Evolutionary conservation across 139 green algal species (phyloP), one percentile per base, ranked within the genome.

Genomic region (Yamagishiella unicocca): DNA sequence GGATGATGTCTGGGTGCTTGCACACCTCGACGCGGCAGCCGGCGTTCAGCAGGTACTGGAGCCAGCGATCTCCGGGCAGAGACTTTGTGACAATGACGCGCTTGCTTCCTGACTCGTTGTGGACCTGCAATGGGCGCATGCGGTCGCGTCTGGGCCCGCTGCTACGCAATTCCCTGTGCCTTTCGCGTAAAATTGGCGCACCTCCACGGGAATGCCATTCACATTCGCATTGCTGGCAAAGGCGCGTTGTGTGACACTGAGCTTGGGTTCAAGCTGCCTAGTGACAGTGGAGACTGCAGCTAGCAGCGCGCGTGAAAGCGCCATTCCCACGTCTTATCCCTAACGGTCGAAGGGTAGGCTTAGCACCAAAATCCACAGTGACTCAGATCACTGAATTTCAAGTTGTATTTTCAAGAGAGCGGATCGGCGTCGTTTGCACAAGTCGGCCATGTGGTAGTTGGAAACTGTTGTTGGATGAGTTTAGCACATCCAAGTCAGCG

Each of bases 71-170:
- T 2, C 98, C 98, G 0, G 98, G 98, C 75, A 99, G 94, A 21
- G 95, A 85, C 89, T 99, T 99, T 12, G 98, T 99, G 4, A 99
- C 98, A 0, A 99, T 72, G 2, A 99, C 98, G 0, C 98, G 93
- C 80, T 97, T 95, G 29, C 53, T 85, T 21, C 97, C 97, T 1
- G 66, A 82, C 38, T 96, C 92, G 84, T 99, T 99, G 90, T 97
- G 92, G 21, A 99, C 94, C 97, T 97, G 92, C n/a, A n/a, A n/a
- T n/a, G n/a, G n/a, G n/a, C n/a, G n/a, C n/a, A n/a, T n/a, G n/a
- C n/a, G n/a, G n/a, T n/a, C n/a, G n/a, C n/a, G n/a, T n/a, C n/a
- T n/a, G n/a, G n/a, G n/a, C n/a, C n/a, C n/a, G n/a, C n/a, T n/a
- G n/a, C n/a, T n/a, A n/a, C n/a, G n/a, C n/a, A n/a, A n/a, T n/a